A percentile compares a stretch with the other conserved stretches of the same genome.
Conservation (phyloP, 2,329 filamentous ascomycete species). For the Alternaria rosae region DNA sequence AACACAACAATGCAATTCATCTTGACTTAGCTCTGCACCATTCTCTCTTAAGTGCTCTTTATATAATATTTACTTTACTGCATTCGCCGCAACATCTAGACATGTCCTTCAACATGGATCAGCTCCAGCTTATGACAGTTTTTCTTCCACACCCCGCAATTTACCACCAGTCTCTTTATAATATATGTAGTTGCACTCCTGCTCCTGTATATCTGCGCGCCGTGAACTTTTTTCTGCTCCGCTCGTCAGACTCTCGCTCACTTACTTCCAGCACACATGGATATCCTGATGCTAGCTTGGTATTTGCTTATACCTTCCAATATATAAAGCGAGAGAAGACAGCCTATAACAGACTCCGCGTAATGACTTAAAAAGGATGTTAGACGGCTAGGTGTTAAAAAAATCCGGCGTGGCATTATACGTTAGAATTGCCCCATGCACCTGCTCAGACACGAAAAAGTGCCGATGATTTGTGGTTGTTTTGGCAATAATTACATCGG, state of each 20-base stretch:
- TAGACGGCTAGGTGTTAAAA: background rate
- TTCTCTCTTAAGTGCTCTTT: background rate
- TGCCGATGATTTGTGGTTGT: conserved; percentile 3
- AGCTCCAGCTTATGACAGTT: background rate
- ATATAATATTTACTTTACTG: background rate
- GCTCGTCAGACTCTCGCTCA: background rate
- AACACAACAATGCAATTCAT: background rate
- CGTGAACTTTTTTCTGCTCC: background rate
- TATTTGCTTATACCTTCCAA: background rate
- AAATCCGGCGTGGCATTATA: background rate
- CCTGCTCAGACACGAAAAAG: background rate
- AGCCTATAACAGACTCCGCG: background rate
- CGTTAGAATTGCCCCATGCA: background rate
- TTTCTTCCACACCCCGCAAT: conserved; percentile 5
- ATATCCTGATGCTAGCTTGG: conserved; percentile 5
- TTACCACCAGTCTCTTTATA: conserved; percentile 8
- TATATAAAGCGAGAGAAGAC: background rate
- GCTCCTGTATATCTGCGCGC: background rate
- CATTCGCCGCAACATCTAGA: background rate
- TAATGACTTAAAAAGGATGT: conserved; percentile 2
- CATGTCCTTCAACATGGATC: conserved; percentile 4
- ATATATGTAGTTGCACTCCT: conserved; percentile 9
- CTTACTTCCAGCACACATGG: conserved; percentile 2
- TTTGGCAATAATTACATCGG: conserved; percentile 1
- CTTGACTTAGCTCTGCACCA: background rate